A percentile compares a stretch with the other conserved stretches of the same genome.
These are phyloP conservation scores for Fusarium sarcochroum DNA, from an alignment of 2,329 filamentous ascomycete species.

Conservation along the genomic window DNA sequence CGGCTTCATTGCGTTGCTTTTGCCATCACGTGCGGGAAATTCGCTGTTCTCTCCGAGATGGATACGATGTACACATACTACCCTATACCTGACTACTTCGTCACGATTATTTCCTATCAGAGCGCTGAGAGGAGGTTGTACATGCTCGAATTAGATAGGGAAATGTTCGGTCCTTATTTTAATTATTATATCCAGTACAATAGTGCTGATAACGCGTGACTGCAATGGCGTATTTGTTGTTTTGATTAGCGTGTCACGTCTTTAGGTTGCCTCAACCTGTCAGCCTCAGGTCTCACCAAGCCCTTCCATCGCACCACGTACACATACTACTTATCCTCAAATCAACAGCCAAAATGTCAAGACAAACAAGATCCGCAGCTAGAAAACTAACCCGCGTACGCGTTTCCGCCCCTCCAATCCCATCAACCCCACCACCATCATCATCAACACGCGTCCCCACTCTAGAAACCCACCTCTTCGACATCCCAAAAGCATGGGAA, in stretches of 20 bases:
- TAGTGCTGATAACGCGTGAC: no score
- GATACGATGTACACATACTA: background rate
- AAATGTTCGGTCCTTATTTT: no score
- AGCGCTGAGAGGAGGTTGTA: accelerated
- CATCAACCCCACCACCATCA: background rate
- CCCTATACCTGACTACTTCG: background rate
- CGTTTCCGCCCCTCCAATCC: accelerated
- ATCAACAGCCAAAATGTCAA: conserved; percentile 21
- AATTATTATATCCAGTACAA: background rate
- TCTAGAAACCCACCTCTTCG: conserved; percentile 33
- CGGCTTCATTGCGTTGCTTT: conserved; percentile 13
- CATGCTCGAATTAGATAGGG: background rate
- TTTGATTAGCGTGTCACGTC: conserved; percentile 1
- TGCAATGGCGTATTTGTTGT: background rate
- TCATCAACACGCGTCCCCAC: background rate
- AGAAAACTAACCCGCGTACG: conserved; percentile 15
- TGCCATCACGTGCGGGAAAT: conserved; percentile 32
- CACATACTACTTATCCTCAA: background rate
- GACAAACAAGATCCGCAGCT: conserved; percentile 36
- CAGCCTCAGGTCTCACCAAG: background rate
- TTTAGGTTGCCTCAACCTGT: background rate
- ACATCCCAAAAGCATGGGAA: conserved; percentile 30
- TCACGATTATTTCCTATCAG: accelerated
- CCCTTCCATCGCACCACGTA: accelerated
- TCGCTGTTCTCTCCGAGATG: conserved; percentile 43